Percentiles rank a stretch among this genome's conserved stretches.
phyloP scores from a whole-genome alignment of 192 early-diverging fungal species.

The Gryganskiella cystojenkinii region DNA sequence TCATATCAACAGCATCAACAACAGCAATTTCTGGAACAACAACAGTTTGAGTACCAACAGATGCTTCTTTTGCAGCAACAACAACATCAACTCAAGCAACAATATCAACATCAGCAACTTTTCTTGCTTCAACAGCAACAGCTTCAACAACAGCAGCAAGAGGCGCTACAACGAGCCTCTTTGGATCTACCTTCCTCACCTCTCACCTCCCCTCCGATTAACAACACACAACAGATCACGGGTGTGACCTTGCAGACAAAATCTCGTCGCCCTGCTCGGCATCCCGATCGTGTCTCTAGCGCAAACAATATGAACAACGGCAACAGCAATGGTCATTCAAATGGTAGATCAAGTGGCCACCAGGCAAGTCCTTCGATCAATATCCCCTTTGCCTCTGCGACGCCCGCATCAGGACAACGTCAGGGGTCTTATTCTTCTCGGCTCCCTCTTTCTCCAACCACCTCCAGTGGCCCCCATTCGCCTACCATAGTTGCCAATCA shows the following conservation, averaged over 20 bases:
- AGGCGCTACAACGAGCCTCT: neutral
- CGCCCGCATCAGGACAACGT: constrained; percentile 1
- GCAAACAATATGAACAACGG: neutral
- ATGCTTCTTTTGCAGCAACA: constrained; percentile 49
- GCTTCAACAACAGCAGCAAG: constrained; percentile 14
- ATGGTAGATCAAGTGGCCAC: neutral
- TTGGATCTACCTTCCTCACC: neutral
- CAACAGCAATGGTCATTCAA: constrained; percentile 4
- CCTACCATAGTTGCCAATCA: neutral
- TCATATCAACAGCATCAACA: constrained; percentile 53
- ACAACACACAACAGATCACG: constrained; percentile 18
- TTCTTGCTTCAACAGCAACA: constrained; percentile 25
- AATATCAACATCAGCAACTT: constrained; percentile 36
- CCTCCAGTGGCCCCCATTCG: constrained; percentile 1
- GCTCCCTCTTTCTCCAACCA: too few relatives aligned
- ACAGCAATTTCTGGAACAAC: constrained; percentile 45
- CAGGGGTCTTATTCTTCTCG: too few relatives aligned
- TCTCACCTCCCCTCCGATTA: constrained; percentile 3
- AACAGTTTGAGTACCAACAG: constrained; percentile 50
- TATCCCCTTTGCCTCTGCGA: constrained; percentile 7
- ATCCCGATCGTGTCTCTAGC: constrained; percentile 22
- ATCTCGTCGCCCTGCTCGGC: constrained; percentile 25
- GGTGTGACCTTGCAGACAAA: constrained; percentile 42
- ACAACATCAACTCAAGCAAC: constrained; percentile 32
- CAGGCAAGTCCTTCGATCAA: constrained; percentile 11